phyloP scores from a whole-genome alignment of 2,329 filamentous ascomycete species.

The Colletotrichum truncatum region DNA sequence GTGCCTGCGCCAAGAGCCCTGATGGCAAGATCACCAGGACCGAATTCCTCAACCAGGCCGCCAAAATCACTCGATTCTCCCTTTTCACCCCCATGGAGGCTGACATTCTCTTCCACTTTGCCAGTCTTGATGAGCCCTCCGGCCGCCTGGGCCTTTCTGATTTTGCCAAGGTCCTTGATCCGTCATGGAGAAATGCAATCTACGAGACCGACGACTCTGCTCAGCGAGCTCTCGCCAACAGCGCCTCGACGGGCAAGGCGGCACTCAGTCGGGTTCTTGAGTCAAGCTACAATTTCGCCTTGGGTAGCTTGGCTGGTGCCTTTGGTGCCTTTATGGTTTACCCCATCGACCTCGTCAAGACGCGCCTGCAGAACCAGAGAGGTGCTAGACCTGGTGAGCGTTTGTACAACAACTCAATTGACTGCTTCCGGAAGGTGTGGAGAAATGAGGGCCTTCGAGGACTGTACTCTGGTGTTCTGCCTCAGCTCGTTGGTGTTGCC shows the following conservation, averaged over 20 bases:
- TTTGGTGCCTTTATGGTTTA: conserved; percentile 99
- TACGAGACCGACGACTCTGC: conserved; percentile 59
- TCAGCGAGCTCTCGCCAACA: conserved; percentile 47
- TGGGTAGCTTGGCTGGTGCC: conserved; percentile 91
- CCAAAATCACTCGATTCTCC: conserved; percentile 90
- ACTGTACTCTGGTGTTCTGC: conserved; percentile 92
- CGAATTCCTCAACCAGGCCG: conserved; percentile 94
- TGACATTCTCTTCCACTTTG: conserved; percentile 98
- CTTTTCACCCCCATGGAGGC: conserved; percentile 99
- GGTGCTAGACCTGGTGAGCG: conserved; percentile 82
- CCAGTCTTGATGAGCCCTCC: conserved; percentile 88
- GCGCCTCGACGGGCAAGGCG: conserved; percentile 54
- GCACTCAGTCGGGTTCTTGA: conserved; percentile 74
- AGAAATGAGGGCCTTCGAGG: conserved; percentile 90
- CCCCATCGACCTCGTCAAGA: conserved; percentile 98
- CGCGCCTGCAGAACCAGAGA: conserved; percentile 97
- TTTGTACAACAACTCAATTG: conserved; percentile 96
- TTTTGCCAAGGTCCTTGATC: conserved; percentile 94
- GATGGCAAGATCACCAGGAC: conserved; percentile 95
- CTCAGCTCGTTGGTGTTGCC: conserved; percentile 96
- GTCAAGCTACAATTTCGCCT: conserved; percentile 87
- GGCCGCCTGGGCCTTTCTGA: conserved; percentile 83
- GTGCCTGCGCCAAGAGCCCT: conserved; percentile 81
- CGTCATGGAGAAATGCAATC: conserved; percentile 80
- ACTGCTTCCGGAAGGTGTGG: conserved; percentile 93